These are phyloP conservation scores for Candida tunisiensis DNA, from an alignment of 1,139 yeast species.

Conservation along the genomic window DNA sequence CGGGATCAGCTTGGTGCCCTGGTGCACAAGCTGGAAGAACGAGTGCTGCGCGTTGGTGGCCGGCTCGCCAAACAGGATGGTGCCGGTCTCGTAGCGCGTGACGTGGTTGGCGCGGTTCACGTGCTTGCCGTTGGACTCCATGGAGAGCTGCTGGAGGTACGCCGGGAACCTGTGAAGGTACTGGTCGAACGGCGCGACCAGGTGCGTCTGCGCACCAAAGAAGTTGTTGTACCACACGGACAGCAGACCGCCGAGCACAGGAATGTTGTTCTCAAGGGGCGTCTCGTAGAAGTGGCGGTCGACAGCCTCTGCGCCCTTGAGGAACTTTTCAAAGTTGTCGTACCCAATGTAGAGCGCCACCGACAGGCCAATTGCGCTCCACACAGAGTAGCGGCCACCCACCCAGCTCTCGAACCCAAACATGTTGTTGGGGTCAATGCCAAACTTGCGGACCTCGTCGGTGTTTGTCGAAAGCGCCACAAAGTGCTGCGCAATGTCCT, in stretches of 20 bases:
- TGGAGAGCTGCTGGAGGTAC: slow-evolving; percentile 91
- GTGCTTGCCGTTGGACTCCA: slow-evolving; percentile 98
- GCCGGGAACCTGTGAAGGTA: slow-evolving; percentile 99
- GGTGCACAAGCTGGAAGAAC: slow-evolving; percentile 98
- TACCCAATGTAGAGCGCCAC: slow-evolving; percentile 90
- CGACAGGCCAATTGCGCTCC: slow-evolving; percentile 97
- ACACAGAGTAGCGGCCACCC: slow-evolving; percentile 98
- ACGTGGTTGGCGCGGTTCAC: slow-evolving; percentile 84
- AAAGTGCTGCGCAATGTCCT: slow-evolving; percentile 87
- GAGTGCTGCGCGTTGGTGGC: slow-evolving; percentile 99
- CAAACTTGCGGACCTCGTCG: slow-evolving; percentile 77
- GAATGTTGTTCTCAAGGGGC: slow-evolving; percentile 82
- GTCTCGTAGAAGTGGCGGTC: slow-evolving; percentile 78
- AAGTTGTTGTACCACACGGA: slow-evolving; percentile 98
- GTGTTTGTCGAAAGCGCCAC: slow-evolving; percentile 94
- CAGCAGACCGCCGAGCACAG: slow-evolving; percentile 81
- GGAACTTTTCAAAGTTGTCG: slow-evolving; percentile 80
- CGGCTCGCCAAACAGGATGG: slow-evolving; percentile 95
- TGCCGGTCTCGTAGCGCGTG: slow-evolving; percentile 90
- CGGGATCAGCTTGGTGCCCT: slow-evolving; percentile 95
- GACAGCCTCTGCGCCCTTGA: slow-evolving; percentile 95
- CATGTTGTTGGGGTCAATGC: slow-evolving; percentile 96
- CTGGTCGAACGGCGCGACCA: slow-evolving; percentile 97
- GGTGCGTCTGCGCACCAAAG: slow-evolving; percentile 93
- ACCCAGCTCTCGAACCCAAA: slow-evolving; percentile 98